Evolutionary conservation across 176 grass and related monocot genomes (phyloP), one percentile per base, ranked within the genome.

Genomic region (Miscanthus lutarioriparius): DNA sequence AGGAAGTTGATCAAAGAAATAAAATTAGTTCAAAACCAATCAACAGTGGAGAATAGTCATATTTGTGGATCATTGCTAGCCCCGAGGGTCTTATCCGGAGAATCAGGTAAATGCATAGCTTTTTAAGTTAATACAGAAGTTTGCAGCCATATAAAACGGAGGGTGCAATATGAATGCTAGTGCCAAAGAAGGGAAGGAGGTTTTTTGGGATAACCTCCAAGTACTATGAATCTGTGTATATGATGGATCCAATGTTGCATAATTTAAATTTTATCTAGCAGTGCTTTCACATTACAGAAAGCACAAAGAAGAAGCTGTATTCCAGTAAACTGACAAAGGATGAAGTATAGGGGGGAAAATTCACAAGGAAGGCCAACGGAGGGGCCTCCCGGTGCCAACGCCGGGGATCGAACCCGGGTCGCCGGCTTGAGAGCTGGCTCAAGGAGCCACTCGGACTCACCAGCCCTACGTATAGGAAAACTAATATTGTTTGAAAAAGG

Each of bases 1-100:
- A 47, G 61, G 8, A 83, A 78, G 88, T 71, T 54, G 68, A 78
- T 25, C n/a, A 53, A 72, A 78, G 62, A 77, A 58, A 83, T 80
- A 70, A 76, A 91, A 4, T 80, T 81, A 67, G 25, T 65, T 76
- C 11, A 23, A 76, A 65, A 66, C 74, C 33, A 81, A 43, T 80
- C 5, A 23, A 81, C 32, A 49, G 7, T 6, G 0, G 20, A 86
- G 48, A 72, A 51, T 0, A 51, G 56, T 82, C 7, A 23, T 67
- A 67, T 47, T 82, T 70, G 27, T 61, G 39, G 27, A 69, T 39
- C 64, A 30, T 38, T 43, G n/a, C 36, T 80, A 61, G 26, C 6
- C 35, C 37, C 58, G 19, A 74, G 33, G 36, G 48, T 66, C 23
- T 75, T 20, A 30, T 6, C 40, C 39, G 7, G 40, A 84, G 43